Evolutionary conservation across 2,329 filamentous ascomycete genomes (phyloP).

Genomic region (Knoxdaviesia proteae): DNA sequence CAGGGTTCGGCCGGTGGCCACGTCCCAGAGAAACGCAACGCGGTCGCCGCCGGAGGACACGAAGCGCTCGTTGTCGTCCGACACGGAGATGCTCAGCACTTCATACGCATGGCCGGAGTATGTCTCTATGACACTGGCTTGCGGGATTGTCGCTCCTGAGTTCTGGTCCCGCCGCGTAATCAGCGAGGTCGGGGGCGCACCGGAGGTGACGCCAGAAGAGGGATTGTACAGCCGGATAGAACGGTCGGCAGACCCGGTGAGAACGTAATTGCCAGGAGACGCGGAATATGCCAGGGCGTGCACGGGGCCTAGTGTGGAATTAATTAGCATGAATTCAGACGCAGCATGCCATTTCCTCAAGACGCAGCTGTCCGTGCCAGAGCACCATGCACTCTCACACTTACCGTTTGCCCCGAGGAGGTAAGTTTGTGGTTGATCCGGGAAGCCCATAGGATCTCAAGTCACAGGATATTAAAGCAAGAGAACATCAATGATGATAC

Average conservation of each 20-base stretch:
- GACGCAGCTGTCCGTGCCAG: neutral
- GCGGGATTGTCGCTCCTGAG: slow-evolving; percentile 12
- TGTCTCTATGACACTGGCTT: slow-evolving; percentile 55
- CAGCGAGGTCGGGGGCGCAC: slow-evolving; percentile 20
- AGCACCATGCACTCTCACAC: slow-evolving; percentile 5
- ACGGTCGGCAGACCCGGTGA: slow-evolving; percentile 74
- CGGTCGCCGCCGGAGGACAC: slow-evolving; percentile 79
- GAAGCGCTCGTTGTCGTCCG: slow-evolving; percentile 63
- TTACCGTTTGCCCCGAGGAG: slow-evolving; percentile 37
- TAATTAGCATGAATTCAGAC: neutral
- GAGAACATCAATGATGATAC: neutral
- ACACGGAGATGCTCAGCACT: slow-evolving; percentile 61
- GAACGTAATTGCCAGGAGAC: slow-evolving; percentile 52
- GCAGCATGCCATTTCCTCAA: neutral
- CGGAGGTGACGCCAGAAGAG: no score
- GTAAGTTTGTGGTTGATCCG: slow-evolving; percentile 29
- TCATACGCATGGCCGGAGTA: slow-evolving; percentile 86
- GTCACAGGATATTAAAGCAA: neutral
- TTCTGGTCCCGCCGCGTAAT: neutral
- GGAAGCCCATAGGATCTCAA: slow-evolving; percentile 19
- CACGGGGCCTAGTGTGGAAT: slow-evolving; percentile 33
- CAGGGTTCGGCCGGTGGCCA: slow-evolving; percentile 55
- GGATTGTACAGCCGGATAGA: slow-evolving; percentile 75
- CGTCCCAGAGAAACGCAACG: slow-evolving; percentile 86
- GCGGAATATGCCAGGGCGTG: slow-evolving; percentile 56